Evolutionary conservation across 768 basidiomycete genomes (phyloP).

Genomic region (Amyloporia xantha): DNA sequence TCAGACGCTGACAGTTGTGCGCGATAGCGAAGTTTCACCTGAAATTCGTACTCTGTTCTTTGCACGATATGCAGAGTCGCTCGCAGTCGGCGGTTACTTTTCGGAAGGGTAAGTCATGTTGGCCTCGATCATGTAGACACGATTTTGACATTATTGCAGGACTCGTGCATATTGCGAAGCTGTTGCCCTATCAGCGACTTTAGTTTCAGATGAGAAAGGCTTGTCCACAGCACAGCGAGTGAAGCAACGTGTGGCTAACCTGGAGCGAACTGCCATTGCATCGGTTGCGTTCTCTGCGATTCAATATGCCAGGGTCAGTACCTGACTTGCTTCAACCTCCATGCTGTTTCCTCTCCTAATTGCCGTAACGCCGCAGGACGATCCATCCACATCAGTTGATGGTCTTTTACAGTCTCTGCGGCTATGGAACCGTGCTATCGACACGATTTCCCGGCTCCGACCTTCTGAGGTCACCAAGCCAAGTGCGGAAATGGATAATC

Average conservation of each 20-base stretch:
- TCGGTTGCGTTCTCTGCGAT: conserved; percentile 62
- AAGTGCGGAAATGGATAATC: conserved; percentile 37
- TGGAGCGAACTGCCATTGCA: conserved; percentile 72
- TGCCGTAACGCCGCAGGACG: conserved; percentile 42
- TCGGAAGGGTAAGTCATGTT: conserved; percentile 50
- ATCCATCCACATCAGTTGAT: conserved; percentile 48
- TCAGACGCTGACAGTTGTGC: conserved; percentile 43
- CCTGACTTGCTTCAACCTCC: too few relatives aligned
- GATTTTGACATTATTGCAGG: conserved; percentile 26
- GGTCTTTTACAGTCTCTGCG: conserved; percentile 65
- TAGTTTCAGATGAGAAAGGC: conserved; percentile 38
- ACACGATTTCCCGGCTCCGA: conserved; percentile 55
- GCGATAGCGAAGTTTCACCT: conserved; percentile 39
- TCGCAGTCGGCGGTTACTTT: conserved; percentile 54
- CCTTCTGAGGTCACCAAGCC: conserved; percentile 26
- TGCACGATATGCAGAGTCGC: conserved; percentile 59
- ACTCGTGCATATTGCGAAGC: conserved; percentile 58
- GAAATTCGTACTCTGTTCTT: conserved; percentile 49
- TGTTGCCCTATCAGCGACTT: conserved; percentile 34
- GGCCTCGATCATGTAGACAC: too few relatives aligned
- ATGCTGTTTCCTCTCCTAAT: too few relatives aligned
- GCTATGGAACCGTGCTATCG: conserved; percentile 75
- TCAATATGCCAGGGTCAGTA: conserved; percentile 52
- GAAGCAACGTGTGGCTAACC: conserved; percentile 43
- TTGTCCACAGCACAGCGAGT: conserved; percentile 52